Percentiles rank a stretch among this genome's conserved stretches.
Conservation (phyloP, 2,329 filamentous ascomycete species). For the Fonsecaea erecta region DNA sequence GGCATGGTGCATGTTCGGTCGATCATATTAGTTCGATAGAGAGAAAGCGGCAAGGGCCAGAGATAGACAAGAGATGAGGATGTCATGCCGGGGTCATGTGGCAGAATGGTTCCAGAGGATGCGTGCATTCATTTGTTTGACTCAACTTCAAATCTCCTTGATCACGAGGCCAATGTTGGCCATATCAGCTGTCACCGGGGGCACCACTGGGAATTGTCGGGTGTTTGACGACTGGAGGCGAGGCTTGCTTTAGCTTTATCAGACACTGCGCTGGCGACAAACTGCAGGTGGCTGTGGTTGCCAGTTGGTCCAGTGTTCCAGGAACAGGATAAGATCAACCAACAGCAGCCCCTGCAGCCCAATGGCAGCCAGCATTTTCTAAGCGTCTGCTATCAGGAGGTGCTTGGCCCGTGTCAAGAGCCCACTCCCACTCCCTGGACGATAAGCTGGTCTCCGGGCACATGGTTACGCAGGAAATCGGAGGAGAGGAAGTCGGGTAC, state of each 20-base stretch:
- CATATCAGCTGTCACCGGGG: neutral
- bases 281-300: slow-evolving; percentile 2
- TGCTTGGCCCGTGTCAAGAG: slow-evolving; percentile 24
- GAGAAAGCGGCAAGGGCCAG: neutral
- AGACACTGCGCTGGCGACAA: slow-evolving; percentile 7
- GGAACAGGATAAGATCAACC: slow-evolving; percentile 27
- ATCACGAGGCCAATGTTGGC: neutral
- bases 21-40: slow-evolving; percentile 44
- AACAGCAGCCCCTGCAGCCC: neutral
- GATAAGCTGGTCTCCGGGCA: slow-evolving; percentile 5
- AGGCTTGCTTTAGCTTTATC: slow-evolving; percentile 29
- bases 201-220: neutral
- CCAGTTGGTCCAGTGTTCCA: slow-evolving; percentile 12
- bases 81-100: neutral
- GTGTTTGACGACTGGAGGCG: slow-evolving; percentile 15
- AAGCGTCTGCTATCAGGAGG: slow-evolving; percentile 21
- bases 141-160: neutral
- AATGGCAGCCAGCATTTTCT: slow-evolving; percentile 5
- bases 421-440: slow-evolving; percentile 1
- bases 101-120: neutral
- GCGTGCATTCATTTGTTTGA: slow-evolving; percentile 2
- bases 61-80: slow-evolving; percentile 4
- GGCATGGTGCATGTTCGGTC: slow-evolving; percentile 91
- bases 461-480: neutral
- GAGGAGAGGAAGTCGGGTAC: neutral